phyloP scores from a whole-genome alignment of 352 stramenopile species.

The Aphanomyces cochlioides region DNA sequence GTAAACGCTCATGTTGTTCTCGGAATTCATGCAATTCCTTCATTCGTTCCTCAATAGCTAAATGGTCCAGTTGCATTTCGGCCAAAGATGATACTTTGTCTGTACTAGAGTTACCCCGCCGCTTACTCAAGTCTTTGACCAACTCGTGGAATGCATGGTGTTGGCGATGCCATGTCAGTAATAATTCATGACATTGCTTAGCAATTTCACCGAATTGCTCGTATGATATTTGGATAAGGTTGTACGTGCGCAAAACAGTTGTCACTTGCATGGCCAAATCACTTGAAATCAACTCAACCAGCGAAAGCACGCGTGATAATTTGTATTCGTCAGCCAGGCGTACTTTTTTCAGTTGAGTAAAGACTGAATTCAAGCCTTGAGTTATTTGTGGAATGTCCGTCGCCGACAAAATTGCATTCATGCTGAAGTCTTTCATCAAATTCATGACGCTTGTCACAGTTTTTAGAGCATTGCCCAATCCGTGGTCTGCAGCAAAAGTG shows the following conservation, averaged over 20 bases:
- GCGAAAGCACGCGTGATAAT: conserved; percentile 62
- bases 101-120: conserved; percentile 73
- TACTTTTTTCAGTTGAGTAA: conserved; percentile 89
- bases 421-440: conserved; percentile 91
- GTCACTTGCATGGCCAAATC: conserved; percentile 79
- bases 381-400: conserved; percentile 83
- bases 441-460: conserved; percentile 86
- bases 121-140: conserved; percentile 81
- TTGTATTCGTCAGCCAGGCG: conserved; percentile 87
- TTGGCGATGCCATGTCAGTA: conserved; percentile 82
- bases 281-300: conserved; percentile 85
- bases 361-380: conserved; percentile 73
- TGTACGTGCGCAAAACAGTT: conserved; percentile 77
- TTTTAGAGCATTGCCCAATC: conserved; percentile 79
- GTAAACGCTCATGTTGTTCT: conserved; percentile 87
- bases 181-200: conserved; percentile 76
- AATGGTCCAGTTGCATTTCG: conserved; percentile 83
- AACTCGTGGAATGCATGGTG: conserved; percentile 81
- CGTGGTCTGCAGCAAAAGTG: conserved; percentile 88
- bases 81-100: conserved; percentile 76
- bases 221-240: conserved; percentile 78
- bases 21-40: conserved; percentile 87
- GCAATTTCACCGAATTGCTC: conserved; percentile 78
- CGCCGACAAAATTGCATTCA: conserved; percentile 88
- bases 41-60: conserved; percentile 81